Percentiles rank a stretch among this genome's conserved stretches.
Evolutionary conservation across 75 land plant genomes (phyloP).

Genomic region (Cunninghamia lanceolata): DNA sequence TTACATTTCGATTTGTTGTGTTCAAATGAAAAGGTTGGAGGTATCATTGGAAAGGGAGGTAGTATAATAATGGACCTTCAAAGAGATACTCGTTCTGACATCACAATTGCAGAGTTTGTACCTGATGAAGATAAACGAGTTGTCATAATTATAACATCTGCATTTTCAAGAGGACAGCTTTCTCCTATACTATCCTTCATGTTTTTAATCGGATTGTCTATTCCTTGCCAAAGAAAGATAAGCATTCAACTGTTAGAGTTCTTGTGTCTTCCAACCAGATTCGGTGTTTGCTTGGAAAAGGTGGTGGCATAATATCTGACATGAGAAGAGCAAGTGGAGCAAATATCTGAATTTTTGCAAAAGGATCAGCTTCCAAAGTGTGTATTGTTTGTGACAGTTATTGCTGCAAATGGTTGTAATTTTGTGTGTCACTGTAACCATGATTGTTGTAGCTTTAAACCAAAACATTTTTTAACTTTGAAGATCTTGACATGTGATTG

Average conservation of each 20-base stretch:
- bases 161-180: slow-evolving; percentile 55
- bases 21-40: slow-evolving; percentile 59
- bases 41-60: slow-evolving; percentile 83
- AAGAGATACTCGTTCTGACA: slow-evolving; percentile 73
- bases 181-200: slow-evolving; percentile 63
- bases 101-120: slow-evolving; percentile 57
- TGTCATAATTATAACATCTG: slow-evolving; percentile 59
- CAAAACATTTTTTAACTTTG: too few species aligned
- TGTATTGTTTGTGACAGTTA: too few species aligned
- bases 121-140: slow-evolving; percentile 67
- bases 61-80: slow-evolving; percentile 51
- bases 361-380: slow-evolving; percentile 64
- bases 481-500: too few species aligned
- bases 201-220: slow-evolving; percentile 51
- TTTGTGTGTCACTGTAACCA: too few species aligned
- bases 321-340: slow-evolving; percentile 76
- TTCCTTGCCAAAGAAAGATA: slow-evolving; percentile 36
- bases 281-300: slow-evolving; percentile 83
- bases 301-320: slow-evolving; percentile 75
- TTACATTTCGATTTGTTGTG: slow-evolving; percentile 69
- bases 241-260: slow-evolving; percentile 34
- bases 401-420: too few species aligned
- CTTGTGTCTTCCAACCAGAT: slow-evolving; percentile 73
- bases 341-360: slow-evolving; percentile 60
- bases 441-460: too few species aligned